Conservation (phyloP, 768 basidiomycete species). For the Panaeolus papilionaceus region DNA sequence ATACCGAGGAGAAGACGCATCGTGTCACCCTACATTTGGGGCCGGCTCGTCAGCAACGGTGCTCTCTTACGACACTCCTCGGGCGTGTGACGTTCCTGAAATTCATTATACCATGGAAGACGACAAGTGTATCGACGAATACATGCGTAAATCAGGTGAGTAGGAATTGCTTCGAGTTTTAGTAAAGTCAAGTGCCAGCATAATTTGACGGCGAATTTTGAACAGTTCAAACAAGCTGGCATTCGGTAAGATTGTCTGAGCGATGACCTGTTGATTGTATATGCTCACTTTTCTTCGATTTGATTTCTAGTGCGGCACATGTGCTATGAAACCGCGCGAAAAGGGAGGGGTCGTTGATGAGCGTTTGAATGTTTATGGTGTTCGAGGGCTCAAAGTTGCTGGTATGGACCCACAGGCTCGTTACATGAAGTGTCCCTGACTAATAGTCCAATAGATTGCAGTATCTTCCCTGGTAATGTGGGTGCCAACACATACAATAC, state of each 20-base stretch:
- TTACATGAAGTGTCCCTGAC: not conserved
- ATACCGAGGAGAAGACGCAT: constrained; percentile 37
- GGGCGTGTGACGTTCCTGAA: constrained; percentile 30
- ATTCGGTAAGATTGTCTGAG: constrained; percentile 39
- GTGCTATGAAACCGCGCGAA: constrained; percentile 37
- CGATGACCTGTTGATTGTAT: not conserved
- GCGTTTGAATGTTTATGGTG: constrained; percentile 38
- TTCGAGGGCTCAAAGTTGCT: constrained; percentile 35
- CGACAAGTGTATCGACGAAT: constrained; percentile 41
- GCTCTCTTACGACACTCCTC: constrained; percentile 34
- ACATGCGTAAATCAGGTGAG: constrained; percentile 40
- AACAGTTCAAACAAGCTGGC: constrained; percentile 49
- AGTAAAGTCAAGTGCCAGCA: not conserved
- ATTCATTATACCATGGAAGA: constrained; percentile 45
- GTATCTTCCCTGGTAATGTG: constrained; percentile 39
- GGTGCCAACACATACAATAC: constrained; percentile 44
- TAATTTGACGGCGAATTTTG: constrained; percentile 5
- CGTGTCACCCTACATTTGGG: constrained; percentile 31
- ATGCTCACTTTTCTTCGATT: not conserved
- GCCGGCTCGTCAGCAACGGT: constrained; percentile 29
- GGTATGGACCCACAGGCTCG: constrained; percentile 23
- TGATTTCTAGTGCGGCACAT: constrained; percentile 30
- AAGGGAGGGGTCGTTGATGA: constrained; percentile 33
- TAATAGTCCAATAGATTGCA: constrained; percentile 26
- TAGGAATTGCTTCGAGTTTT: not conserved